Conservation (phyloP, 192 early-diverging fungal genomes). For the Radiomyces spectabilis region DNA sequence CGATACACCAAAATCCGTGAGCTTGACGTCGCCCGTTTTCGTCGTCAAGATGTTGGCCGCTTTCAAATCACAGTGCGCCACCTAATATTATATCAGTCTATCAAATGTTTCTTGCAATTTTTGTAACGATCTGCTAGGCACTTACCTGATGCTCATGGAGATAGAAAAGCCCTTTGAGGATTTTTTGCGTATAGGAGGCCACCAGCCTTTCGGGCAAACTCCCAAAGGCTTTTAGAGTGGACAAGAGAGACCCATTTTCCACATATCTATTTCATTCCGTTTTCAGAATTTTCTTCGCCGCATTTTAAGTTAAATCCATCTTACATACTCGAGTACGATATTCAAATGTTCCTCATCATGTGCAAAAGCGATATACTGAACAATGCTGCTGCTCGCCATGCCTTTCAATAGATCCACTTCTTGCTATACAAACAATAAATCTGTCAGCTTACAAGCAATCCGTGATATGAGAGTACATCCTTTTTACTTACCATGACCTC, state of each 20-base stretch:
- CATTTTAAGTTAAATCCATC: too few relatives aligned
- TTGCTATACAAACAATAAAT: constrained; percentile 25
- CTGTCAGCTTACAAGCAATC: background rate
- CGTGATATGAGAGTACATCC: background rate
- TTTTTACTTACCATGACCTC: constrained; percentile 58
- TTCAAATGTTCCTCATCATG: constrained; percentile 62
- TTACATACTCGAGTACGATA: constrained; percentile 68
- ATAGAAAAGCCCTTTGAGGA: constrained; percentile 83
- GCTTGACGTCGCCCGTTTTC: constrained; percentile 88
- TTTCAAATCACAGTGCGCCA: constrained; percentile 92
- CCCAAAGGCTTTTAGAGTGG: constrained; percentile 84
- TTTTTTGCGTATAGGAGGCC: constrained; percentile 76
- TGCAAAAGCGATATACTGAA: constrained; percentile 79
- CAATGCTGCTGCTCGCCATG: constrained; percentile 71
- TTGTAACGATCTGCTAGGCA: too few relatives aligned
- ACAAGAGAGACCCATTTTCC: constrained; percentile 88
- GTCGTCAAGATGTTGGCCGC: constrained; percentile 94
- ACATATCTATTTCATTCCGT: constrained; percentile 53
- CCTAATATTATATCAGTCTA: background rate
- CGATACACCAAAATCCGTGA: constrained; percentile 96
- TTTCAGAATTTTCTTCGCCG: too few relatives aligned
- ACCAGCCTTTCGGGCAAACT: constrained; percentile 88
- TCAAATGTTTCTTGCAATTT: background rate
- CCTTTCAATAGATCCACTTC: constrained; percentile 84
- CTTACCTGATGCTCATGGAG: constrained; percentile 75